Evolutionary conservation across 352 stramenopile species (phyloP), one percentile per base, ranked within the genome.

Genomic region (Pythium guiyangense): DNA sequence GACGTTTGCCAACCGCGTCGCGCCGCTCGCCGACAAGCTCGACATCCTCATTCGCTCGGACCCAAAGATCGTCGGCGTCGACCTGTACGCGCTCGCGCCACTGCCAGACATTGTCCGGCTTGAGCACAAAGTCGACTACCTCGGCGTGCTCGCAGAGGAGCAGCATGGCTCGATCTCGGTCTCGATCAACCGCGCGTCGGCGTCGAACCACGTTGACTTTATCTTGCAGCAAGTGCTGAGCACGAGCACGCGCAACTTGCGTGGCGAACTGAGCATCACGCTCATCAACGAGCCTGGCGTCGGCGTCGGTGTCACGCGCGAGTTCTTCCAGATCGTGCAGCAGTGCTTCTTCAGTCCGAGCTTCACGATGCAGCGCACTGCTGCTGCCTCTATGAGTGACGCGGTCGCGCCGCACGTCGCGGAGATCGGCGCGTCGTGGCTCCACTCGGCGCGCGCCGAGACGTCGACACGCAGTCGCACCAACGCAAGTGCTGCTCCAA

Each of bases 321-420:
- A 90, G 60, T 88, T 90, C 56, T 90, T 90, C 60, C 77, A 88
- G 68, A 79, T 88, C 42, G 66, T 90, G 5, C 73, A 90, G 46
- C 67, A 60, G 25, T 83, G 62, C 37, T 88, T 90, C 55, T 86
- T 88, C 59, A 73, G 57, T 14, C 59, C 73, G 25, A 56, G 31
- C 17, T 47, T 25, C 42, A 47, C n/a, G 17, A n/a, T 17, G 14
- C 17, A 22, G 4, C 71, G 54, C 1, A 26, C 14, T 8, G 22
- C 17, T 14, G 34, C 15, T 20, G 31, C n/a, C n/a, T n/a, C n/a
- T n/a, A n/a, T 49, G 29, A 49, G 45, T 9, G 47, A 51, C 31
- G 15, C 20, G 12, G 62, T 67, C 45, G 55, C 66, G 34, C 25
- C 65, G 15, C 70, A 86, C 39, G 69, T 84, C 17, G 68, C 67